A percentile compares a stretch with the other conserved stretches of the same genome.
phyloP scores from a whole-genome alignment of 495 filamentous ascomycete species.

The Mytilinidion resinicola region DNA sequence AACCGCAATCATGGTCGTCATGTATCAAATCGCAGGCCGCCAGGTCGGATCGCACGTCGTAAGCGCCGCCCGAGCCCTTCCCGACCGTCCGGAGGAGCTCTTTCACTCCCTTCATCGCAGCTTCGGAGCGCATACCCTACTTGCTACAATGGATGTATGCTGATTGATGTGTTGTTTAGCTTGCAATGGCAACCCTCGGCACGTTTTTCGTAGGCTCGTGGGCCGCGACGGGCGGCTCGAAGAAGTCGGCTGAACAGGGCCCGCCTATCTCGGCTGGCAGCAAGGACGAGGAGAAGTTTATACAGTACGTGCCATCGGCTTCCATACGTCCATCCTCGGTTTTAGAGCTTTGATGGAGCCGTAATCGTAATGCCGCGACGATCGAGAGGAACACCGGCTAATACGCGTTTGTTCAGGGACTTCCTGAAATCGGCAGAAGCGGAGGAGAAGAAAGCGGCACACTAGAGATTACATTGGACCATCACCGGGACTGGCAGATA shows the following conservation, averaged over 20 bases:
- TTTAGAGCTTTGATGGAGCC: too few relatives aligned
- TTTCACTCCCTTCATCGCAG: too few relatives aligned
- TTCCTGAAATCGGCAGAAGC: slow-evolving; percentile 31
- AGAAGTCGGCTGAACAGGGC: slow-evolving; percentile 50
- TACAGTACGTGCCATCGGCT: slow-evolving; percentile 61
- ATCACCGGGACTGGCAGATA: background rate
- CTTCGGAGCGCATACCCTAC: too few relatives aligned
- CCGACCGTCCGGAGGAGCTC: background rate
- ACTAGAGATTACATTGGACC: slow-evolving; percentile 39
- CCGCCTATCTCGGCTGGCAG: slow-evolving; percentile 83
- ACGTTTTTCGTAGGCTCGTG: slow-evolving; percentile 54
- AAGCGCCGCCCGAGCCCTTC: slow-evolving; percentile 34
- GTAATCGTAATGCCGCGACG: too few relatives aligned
- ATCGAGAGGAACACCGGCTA: too few relatives aligned
- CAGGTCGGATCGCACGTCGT: slow-evolving; percentile 92
- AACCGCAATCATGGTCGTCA: slow-evolving; percentile 70
- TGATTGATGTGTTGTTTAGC: slow-evolving; percentile 45
- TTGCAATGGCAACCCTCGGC: slow-evolving; percentile 77
- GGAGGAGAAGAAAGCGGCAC: slow-evolving; percentile 62
- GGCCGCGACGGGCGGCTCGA: slow-evolving; percentile 52
- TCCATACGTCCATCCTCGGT: too few relatives aligned
- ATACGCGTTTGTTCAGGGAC: slow-evolving; percentile 9
- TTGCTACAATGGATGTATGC: slow-evolving; percentile 6
- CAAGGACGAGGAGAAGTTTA: slow-evolving; percentile 94
- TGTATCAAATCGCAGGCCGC: slow-evolving; percentile 80